Conservation (phyloP, 2,329 filamentous ascomycete genomes). For the Alternaria triticimaculans region DNA sequence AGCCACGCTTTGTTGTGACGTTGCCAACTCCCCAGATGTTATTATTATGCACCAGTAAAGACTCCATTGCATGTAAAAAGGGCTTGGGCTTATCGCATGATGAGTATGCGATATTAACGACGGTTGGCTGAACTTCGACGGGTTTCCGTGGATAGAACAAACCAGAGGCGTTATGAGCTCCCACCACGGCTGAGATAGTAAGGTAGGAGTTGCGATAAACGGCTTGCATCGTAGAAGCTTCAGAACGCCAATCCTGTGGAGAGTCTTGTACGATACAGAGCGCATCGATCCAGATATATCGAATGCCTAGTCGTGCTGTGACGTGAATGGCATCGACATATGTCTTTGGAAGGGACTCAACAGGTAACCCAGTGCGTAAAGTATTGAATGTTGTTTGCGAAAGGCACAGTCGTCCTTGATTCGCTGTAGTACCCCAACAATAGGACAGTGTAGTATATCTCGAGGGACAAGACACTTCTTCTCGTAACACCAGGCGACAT, state of each 20-base stretch:
- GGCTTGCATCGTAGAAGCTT: not conserved
- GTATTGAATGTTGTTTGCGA: not conserved
- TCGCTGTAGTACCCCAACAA: not conserved
- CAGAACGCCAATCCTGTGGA: not conserved
- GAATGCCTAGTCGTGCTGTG: not conserved
- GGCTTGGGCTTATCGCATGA: not conserved
- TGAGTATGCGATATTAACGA: not conserved
- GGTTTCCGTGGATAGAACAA: not conserved
- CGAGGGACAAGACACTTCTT: not conserved
- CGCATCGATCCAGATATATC: not conserved
- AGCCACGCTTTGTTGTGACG: not conserved
- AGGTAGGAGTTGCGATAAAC: not conserved
- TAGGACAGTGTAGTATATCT: not conserved
- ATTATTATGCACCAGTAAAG: too few species aligned
- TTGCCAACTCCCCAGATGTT: too few species aligned
- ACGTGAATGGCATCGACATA: not conserved
- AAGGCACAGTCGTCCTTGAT: not conserved
- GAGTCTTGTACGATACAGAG: not conserved
- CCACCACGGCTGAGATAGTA: not conserved
- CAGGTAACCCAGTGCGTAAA: not conserved
- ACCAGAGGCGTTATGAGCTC: not conserved
- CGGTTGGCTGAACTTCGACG: not conserved
- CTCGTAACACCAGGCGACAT: not conserved
- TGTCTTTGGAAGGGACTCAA: not conserved
- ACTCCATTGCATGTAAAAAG: not conserved